A percentile compares a stretch with the other conserved stretches of the same genome.
These are phyloP conservation scores for Umbilicus rupestris DNA, from an alignment of 164 flowering plant species.

Conservation along the genomic window DNA sequence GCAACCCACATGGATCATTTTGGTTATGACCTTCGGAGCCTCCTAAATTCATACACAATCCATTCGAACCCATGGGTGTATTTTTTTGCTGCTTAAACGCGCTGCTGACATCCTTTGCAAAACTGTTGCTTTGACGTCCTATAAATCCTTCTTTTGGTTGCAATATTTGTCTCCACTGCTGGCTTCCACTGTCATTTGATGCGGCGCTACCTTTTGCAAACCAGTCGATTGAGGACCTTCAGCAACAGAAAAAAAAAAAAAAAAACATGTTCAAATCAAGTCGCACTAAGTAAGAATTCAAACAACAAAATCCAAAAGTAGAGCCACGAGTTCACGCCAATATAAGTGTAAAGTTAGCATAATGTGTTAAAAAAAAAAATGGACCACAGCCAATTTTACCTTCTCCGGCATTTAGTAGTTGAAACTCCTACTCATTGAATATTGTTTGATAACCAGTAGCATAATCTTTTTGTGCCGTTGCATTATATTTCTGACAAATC, in stretches of 20 bases:
- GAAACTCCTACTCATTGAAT: no score
- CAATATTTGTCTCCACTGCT: constrained; percentile 30
- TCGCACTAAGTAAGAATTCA: not conserved
- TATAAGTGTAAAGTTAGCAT: no score
- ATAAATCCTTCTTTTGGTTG: constrained; percentile 18
- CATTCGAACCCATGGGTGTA: constrained; percentile 17
- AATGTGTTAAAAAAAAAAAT: no score
- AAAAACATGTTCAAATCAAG: not conserved
- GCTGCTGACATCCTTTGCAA: constrained; percentile 9
- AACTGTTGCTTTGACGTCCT: constrained; percentile 9
- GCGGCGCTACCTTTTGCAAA: constrained; percentile 28
- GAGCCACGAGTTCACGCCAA: no score
- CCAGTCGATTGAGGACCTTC: constrained; percentile 42
- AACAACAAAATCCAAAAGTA: not conserved
- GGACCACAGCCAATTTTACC: no score
- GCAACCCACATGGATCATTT: constrained; percentile 19
- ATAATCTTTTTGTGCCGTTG: no score
- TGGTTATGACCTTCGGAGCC: not conserved
- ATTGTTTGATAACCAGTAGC: no score
- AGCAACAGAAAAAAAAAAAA: constrained; percentile 5
- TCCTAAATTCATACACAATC: constrained; percentile 14
- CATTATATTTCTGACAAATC: no score
- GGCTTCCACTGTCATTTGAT: constrained; percentile 19
- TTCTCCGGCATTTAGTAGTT: no score
- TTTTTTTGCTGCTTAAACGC: constrained; percentile 16